These are phyloP conservation scores for Clitoria ternatea DNA, from an alignment of 306 rosid genomes.

Conservation along the genomic window DNA sequence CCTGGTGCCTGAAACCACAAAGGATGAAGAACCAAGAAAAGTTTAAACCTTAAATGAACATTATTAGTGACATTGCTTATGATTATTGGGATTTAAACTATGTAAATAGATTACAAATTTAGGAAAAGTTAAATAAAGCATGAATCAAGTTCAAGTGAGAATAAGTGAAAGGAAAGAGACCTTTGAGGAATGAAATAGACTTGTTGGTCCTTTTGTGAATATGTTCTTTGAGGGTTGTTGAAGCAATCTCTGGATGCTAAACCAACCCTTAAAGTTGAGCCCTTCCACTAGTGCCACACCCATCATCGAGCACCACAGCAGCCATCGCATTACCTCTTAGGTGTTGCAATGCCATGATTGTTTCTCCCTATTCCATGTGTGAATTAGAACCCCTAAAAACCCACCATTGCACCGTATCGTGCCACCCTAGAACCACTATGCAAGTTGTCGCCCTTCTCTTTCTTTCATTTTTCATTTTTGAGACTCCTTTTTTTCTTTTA, in stretches of 20 bases:
- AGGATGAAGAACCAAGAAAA: slow-evolving; percentile 53
- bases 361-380: too few relatives aligned
- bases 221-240: slow-evolving; percentile 42
- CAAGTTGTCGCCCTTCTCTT: too few relatives aligned
- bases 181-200: slow-evolving; percentile 94
- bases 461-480: too few relatives aligned
- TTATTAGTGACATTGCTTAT: slow-evolving; percentile 7
- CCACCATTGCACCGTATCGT: too few relatives aligned
- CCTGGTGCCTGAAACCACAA: slow-evolving; percentile 95
- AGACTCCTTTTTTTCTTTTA: too few relatives aligned
- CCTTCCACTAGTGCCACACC: too few relatives aligned
- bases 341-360: too few relatives aligned
- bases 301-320: too few relatives aligned
- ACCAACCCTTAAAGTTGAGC: too few relatives aligned
- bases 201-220: slow-evolving; percentile 60
- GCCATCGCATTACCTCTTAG: too few relatives aligned
- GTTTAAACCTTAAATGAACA: slow-evolving; percentile 25
- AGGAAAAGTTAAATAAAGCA: slow-evolving; percentile 1
- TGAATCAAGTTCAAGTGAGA: slow-evolving; percentile 24
- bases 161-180: slow-evolving; percentile 32
- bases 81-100: not conserved
- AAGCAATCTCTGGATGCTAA: slow-evolving; percentile 61
- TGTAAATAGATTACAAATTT: slow-evolving; percentile 29
- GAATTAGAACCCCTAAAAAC: too few relatives aligned
- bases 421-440: too few relatives aligned